Conservation (phyloP, 495 filamentous ascomycete species). For the Penicillium paradoxum region DNA sequence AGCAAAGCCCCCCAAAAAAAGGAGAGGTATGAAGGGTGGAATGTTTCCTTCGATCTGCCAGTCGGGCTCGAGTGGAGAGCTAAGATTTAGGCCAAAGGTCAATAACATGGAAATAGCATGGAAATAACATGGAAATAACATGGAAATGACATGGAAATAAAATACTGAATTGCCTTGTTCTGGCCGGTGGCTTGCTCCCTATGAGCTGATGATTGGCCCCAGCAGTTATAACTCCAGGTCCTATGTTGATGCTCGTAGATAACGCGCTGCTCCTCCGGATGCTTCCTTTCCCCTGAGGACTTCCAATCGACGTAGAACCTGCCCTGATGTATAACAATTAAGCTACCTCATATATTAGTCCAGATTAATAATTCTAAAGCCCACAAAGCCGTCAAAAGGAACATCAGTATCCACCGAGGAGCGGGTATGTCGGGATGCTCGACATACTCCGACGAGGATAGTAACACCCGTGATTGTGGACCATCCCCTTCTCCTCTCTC, state of each 20-base stretch:
- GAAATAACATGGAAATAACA: neutral
- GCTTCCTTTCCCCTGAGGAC: no score
- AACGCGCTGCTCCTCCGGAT: no score
- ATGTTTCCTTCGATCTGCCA: neutral
- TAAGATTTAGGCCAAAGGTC: no score
- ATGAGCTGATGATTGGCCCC: no score
- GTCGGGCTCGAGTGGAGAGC: neutral
- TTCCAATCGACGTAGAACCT: no score
- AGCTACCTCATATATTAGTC: neutral
- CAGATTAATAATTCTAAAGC: neutral
- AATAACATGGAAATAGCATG: neutral
- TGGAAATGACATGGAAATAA: neutral
- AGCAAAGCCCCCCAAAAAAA: no score
- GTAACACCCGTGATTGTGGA: constrained; percentile 2
- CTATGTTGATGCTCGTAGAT: no score
- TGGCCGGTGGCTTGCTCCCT: no score
- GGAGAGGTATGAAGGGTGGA: constrained; percentile 6
- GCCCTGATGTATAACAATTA: no score
- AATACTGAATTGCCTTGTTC: neutral
- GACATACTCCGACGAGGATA: constrained; percentile 7
- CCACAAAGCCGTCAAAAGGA: neutral
- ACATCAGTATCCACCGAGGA: constrained; percentile 5
- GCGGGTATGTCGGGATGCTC: constrained; percentile 9
- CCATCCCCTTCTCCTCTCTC: constrained; percentile 2
- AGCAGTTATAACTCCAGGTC: neutral